phyloP scores from a whole-genome alignment of 2,329 filamentous ascomycete genomes.

The Cercospora sojina region DNA sequence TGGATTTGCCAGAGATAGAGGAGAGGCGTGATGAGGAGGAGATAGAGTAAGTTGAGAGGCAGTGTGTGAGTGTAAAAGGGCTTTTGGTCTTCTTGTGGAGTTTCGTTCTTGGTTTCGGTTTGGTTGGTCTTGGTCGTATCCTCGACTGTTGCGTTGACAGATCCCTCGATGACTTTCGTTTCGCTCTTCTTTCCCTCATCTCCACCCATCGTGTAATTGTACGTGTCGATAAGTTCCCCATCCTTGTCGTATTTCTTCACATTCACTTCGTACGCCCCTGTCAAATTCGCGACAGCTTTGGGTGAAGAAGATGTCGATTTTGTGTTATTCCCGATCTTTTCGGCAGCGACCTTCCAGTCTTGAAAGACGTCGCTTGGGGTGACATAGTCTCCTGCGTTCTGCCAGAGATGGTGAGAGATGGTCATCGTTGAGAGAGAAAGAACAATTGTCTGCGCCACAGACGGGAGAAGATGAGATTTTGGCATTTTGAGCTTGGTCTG shows the following conservation, averaged over 20 bases:
- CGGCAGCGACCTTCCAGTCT: not conserved
- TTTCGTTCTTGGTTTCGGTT: not conserved
- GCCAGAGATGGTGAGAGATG: constrained; percentile 1
- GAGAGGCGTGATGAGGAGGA: constrained; percentile 4
- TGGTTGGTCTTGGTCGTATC: not conserved
- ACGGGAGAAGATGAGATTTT: not conserved
- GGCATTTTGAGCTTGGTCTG: not conserved
- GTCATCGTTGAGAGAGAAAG: not conserved
- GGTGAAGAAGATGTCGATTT: not conserved
- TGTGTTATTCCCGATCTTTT: not conserved
- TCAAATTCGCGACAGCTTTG: not conserved
- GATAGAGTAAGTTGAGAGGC: constrained; percentile 9
- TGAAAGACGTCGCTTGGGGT: not conserved
- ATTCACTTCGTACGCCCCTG: not conserved
- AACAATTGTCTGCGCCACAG: not conserved
- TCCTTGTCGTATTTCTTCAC: not conserved
- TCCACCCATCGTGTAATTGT: not conserved
- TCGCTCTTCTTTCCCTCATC: not conserved
- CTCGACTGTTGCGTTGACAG: not conserved
- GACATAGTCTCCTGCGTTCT: not conserved
- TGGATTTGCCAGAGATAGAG: constrained; percentile 25
- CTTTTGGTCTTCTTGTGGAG: not conserved
- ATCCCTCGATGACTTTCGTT: not conserved
- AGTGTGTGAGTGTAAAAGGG: constrained; percentile 16
- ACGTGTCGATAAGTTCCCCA: not conserved